phyloP scores from a whole-genome alignment of 2,329 filamentous ascomycete genomes.

The Bipolaris bicolor region DNA sequence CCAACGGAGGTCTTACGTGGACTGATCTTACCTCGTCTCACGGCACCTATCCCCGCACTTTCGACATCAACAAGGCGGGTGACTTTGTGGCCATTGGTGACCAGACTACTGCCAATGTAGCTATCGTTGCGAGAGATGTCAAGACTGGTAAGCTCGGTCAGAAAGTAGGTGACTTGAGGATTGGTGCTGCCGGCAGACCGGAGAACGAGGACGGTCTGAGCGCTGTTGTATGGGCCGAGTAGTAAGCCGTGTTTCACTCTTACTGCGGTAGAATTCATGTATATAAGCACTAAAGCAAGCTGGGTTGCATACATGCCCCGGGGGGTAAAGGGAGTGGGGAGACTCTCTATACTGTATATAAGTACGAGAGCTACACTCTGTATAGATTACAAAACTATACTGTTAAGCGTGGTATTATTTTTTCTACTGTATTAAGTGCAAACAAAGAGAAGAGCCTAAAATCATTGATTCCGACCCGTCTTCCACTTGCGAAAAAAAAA shows the following conservation, averaged over 20 bases:
- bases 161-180: conserved; percentile 33
- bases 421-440: no score
- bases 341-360: no score
- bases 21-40: conserved; percentile 39
- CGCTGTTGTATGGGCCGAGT: conserved; percentile 46
- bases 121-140: conserved; percentile 38
- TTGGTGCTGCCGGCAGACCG: conserved; percentile 33
- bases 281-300: no score
- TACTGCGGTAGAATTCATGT: no score
- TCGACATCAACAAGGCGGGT: conserved; percentile 44
- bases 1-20: conserved; percentile 36
- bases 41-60: conserved; percentile 45
- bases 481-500: no score
- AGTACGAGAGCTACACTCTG: no score
- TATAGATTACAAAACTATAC: no score
- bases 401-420: no score
- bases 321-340: no score
- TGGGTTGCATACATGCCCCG: no score
- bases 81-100: conserved; percentile 41
- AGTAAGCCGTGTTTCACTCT: conserved; percentile 18
- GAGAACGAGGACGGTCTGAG: conserved; percentile 44
- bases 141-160: conserved; percentile 37
- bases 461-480: no score
- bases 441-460: no score
- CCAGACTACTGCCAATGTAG: conserved; percentile 42